Conservation (phyloP, 2,329 filamentous ascomycete species). For the Cytospora leucostoma region DNA sequence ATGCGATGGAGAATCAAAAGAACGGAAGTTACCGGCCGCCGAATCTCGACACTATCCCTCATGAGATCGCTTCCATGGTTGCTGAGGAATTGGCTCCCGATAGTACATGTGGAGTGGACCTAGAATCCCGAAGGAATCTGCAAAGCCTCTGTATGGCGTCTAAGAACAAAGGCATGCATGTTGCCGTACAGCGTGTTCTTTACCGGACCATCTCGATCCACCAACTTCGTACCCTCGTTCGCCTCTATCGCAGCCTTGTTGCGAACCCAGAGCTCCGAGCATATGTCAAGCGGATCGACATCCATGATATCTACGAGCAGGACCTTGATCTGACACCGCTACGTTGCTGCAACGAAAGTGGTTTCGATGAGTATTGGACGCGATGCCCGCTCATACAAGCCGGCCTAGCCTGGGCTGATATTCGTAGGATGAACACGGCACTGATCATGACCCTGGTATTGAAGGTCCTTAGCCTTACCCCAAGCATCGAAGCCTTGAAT, state of each 20-base stretch:
- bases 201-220: background rate
- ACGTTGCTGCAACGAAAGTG: background rate
- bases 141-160: background rate
- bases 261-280: background rate
- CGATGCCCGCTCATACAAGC: background rate
- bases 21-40: too few relatives aligned
- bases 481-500: too few relatives aligned
- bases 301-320: background rate
- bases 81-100: too few relatives aligned
- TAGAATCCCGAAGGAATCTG: background rate
- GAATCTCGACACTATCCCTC: too few relatives aligned
- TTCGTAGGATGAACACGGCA: too few relatives aligned
- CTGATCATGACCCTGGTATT: too few relatives aligned
- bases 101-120: too few relatives aligned
- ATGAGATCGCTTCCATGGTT: too few relatives aligned
- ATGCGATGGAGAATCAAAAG: too few relatives aligned
- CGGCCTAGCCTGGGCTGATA: too few relatives aligned
- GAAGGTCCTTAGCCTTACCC: too few relatives aligned
- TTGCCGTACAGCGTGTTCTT: background rate
- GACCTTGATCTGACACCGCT: background rate
- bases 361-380: background rate
- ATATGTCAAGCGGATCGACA: background rate
- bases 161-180: background rate
- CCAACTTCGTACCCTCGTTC: background rate
- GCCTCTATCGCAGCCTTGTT: background rate